Evolutionary conservation across 2,329 filamentous ascomycete genomes (phyloP), one percentile per base, ranked within the genome.

Genomic region (Diplodia mutila): DNA sequence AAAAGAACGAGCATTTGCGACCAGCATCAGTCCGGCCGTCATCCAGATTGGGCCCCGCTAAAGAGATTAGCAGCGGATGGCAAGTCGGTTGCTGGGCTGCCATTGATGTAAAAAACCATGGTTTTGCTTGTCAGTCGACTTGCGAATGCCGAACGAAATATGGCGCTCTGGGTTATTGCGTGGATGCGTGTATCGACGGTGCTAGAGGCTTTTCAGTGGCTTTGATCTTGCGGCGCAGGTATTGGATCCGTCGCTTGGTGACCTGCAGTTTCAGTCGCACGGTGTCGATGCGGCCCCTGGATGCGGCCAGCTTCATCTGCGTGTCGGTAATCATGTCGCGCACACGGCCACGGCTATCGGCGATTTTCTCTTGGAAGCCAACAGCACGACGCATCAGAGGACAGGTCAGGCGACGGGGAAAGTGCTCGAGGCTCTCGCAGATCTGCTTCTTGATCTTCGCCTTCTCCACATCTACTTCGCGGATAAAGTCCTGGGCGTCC

Each of bases 361-460:
- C 64, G 48, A 66, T 66, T 37, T 57, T 55, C 25, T 66, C 64
- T 25, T 57, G 52, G 52, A 66, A 66, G 6, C 64, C 64, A 18
- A 66, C 64, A 39, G 64, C 52, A 14, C 64, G 52, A n/a, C 64
- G 64, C 64, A 66, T 66, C 25, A 66, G 64, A 23, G 64, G 64
- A 42, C 64, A 66, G 9, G 42, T n/a, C 16, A 66, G 52, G 29
- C 39, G 64, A 2, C 64, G 52, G 9, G 64, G 64, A n/a, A 57
- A 66, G 14, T 49, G 5, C n/a, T 55, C 64, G 14, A 66, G 51
- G 21, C 64, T 66, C 39, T 66, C 52, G 52, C 64, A 66, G 25
- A 66, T 57, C 27, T 66, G 64, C 52, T 66, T 66, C 64, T 66
- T 66, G 52, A 66, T 66, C 27, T 55, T 57, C 3, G 52, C 51